phyloP scores from a whole-genome alignment of 2,329 filamentous ascomycete genomes.

The Sphaerostilbella broomeana region DNA sequence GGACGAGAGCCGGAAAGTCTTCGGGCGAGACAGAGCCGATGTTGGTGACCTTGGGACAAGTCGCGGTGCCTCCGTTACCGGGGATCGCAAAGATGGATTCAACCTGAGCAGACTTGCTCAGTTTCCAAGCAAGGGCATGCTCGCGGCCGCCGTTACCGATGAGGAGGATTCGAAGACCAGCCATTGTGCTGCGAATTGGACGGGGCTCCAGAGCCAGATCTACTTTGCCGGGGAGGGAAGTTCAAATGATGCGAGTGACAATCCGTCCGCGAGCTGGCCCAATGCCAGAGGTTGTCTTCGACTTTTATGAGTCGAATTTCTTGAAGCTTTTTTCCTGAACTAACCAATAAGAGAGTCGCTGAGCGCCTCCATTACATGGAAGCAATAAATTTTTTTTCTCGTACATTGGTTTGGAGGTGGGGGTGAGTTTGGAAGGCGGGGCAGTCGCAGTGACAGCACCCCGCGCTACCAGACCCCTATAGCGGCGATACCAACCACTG shows the following conservation, averaged over 20 bases:
- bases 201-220: constrained; percentile 4
- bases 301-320: background rate
- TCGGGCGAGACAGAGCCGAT: constrained; percentile 60
- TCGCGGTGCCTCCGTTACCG: constrained; percentile 83
- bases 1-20: constrained; percentile 71
- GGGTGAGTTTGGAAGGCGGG: too few species aligned
- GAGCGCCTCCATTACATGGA: too few species aligned
- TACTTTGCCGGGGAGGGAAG: background rate
- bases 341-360: too few species aligned
- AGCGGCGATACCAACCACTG: too few species aligned
- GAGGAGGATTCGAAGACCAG: constrained; percentile 64
- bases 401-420: too few species aligned
- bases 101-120: constrained; percentile 73
- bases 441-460: too few species aligned
- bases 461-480: too few species aligned
- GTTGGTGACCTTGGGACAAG: constrained; percentile 66
- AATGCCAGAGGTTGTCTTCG: constrained; percentile 2
- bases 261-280: constrained; percentile 8
- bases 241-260: constrained; percentile 1
- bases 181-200: constrained; percentile 1
- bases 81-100: constrained; percentile 65
- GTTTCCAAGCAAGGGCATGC: constrained; percentile 90
- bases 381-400: too few species aligned
- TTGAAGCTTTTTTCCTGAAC: too few species aligned
- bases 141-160: constrained; percentile 93